Evolutionary conservation across 352 stramenopile genomes (phyloP), one percentile per base, ranked within the genome.

Genomic region (Peronosclerospora sorghi): DNA sequence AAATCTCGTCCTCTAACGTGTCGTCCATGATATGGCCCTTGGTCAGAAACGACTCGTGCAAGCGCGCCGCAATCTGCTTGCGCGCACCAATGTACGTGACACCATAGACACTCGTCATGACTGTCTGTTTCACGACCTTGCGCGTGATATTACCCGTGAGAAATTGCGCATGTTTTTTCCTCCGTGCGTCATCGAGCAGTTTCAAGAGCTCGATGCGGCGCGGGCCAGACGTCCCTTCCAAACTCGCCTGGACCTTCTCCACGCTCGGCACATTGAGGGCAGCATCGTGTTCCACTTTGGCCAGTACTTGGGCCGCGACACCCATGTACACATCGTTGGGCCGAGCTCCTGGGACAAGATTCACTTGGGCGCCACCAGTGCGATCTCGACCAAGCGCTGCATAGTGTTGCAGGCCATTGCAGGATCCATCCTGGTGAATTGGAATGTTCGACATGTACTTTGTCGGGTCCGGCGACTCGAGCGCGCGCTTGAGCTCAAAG

Each of bases 61-160:
- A 82, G 46, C 96, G 96, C 34, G 92, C 90, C 51, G 92, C 83
- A 54, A 99, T 98, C 83, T 99, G 97, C 55, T 96, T 89, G 13
- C 94, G 82, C 9, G 97, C 96, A n/a, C 97, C 97, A 47, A 99
- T 96, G 57, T 96, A 98, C 7, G 97, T 99, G 18, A 99, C 97
- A 45, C 97, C 97, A 54, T 99, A 99, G 21, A 99, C 97, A 48
- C 89, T 98, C 18, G 97, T 99, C 97, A 99, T 99, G 1, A 99
- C 96, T 32, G 97, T 99, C 66, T 98, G 89, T 73, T 99, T 99
- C 21, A 99, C 95, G 13, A 99, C 94, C 65, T 98, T 97, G 21
- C 95, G 82, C 48, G 69, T 86, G 42, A 91, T 91, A 7, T 65
- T 79, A 12, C 73, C 78, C 1, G 85, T 48, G 28, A 91, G 41